Evolutionary conservation across 2,329 filamentous ascomycete genomes (phyloP), one percentile per base, ranked within the genome.

Genomic region (Claviceps lovelessii): DNA sequence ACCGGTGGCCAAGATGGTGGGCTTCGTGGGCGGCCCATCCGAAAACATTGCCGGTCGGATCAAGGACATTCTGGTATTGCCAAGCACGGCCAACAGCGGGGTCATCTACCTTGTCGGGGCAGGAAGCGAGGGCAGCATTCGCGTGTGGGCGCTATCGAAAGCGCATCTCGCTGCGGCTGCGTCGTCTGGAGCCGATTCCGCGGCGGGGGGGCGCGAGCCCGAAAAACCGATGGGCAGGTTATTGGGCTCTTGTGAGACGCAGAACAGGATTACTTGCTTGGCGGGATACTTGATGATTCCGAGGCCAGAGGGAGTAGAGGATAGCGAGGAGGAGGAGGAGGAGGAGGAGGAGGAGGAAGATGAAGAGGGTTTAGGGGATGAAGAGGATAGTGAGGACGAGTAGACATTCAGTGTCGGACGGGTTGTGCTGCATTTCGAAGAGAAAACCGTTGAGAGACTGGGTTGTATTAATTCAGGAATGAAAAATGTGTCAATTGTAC

Each of bases 181-280:
- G 63, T 54, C 60, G 54, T 58, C 59, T 63, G 55, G 61, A 58
- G 55, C 60, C 58, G 58, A 57, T 35, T 61, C 57, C 49, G 55
- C 56, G 45, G 51, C 23, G 11, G 45, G 11, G 13, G 11, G 3
- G 15, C 8, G 15, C 42, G 42, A 19, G 29, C 17, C 44, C 8
- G 58, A 62, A 41, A 66, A 62, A 59, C 66, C 70, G 57, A 62
- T 87, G 28, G 90, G 88, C 35, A 77, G 72, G 59, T 66, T 94
- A 54, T 67, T 95, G 48, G 89, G 84, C 17, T 83, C 79, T 37
- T 93, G 93, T 64, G 85, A 90, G 69, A 95, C 90, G 28, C 83
- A 85, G 49, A 90, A 91, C 67, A 77, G 93, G 55, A 90, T 97
- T 61, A 97, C 90, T 42, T 97, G 93, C 67, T 66, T 97, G 63